Percentiles rank a stretch among this genome's conserved stretches.
Conservation (phyloP, 2,329 filamentous ascomycete species). For the Canariomyces notabilis region DNA sequence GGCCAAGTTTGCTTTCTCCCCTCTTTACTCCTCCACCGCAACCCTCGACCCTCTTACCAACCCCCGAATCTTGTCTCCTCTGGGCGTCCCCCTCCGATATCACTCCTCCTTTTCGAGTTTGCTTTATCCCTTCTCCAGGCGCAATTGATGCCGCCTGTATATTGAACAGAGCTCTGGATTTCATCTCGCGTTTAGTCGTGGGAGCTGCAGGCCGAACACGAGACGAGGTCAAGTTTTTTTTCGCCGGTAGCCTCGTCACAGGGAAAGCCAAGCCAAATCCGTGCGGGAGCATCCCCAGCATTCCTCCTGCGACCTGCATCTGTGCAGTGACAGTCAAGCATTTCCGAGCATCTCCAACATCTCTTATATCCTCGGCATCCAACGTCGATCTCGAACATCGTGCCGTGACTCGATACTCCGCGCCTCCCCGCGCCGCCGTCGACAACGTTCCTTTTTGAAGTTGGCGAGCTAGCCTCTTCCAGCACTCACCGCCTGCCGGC, state of each 20-base stretch:
- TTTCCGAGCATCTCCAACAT: conserved; percentile 7
- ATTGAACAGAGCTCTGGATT: background rate
- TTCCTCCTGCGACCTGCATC: conserved; percentile 2
- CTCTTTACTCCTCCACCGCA: background rate
- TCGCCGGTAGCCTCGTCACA: background rate
- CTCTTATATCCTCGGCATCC: conserved; percentile 1
- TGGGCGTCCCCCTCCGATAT: background rate
- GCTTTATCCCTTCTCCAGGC: background rate
- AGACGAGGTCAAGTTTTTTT: conserved; percentile 6
- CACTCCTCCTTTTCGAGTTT: background rate
- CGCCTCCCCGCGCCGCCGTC: conserved; percentile 4
- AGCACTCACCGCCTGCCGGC: conserved; percentile 10
- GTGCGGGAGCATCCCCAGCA: conserved; percentile 12
- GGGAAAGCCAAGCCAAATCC: conserved; percentile 14
- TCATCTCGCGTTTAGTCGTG: background rate
- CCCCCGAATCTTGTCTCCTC: background rate
- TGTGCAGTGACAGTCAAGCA: conserved; percentile 2
- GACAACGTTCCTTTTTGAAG: conserved; percentile 18
- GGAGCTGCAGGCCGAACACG: conserved; percentile 1
- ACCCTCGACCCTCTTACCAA: background rate
- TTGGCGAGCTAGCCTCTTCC: conserved; percentile 12
- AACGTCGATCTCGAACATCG: conserved; percentile 2
- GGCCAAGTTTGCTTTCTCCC: background rate
- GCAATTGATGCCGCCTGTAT: conserved; percentile 3
- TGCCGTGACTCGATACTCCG: conserved; percentile 5